phyloP scores from a whole-genome alignment of 495 filamentous ascomycete species.

The Neurospora pannonica region DNA sequence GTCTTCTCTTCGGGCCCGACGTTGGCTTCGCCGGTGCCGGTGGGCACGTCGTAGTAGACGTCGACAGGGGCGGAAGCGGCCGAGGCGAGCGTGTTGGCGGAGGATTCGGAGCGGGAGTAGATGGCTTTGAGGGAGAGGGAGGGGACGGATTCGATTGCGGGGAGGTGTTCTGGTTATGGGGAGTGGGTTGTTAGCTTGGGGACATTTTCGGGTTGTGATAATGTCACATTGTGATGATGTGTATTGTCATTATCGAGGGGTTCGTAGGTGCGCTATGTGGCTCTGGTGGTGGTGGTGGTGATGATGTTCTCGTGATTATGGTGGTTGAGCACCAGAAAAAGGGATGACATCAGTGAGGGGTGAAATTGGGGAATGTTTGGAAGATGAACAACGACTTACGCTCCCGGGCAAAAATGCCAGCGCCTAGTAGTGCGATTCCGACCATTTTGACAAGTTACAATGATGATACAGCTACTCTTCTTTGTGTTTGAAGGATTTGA shows the following conservation, averaged over 20 bases:
- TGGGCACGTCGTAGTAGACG: slow-evolving; percentile 47
- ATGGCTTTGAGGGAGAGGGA: slow-evolving; percentile 47
- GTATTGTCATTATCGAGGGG: background rate
- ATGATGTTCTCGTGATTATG: background rate
- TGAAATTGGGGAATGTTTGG: background rate
- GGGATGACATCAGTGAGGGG: slow-evolving; percentile 1
- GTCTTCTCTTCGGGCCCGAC: slow-evolving; percentile 11
- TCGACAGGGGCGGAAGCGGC: slow-evolving; percentile 31
- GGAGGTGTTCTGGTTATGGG: slow-evolving; percentile 32
- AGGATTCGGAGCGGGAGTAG: slow-evolving; percentile 50
- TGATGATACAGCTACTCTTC: background rate
- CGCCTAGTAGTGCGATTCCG: slow-evolving; percentile 58
- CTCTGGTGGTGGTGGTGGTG: slow-evolving; percentile 7
- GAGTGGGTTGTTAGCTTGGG: slow-evolving; percentile 1
- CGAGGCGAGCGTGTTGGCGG: slow-evolving; percentile 19
- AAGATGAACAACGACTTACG: slow-evolving; percentile 14
- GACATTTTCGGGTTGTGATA: background rate
- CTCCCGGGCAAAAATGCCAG: slow-evolving; percentile 42
- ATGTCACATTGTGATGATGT: background rate
- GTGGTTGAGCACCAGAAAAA: background rate
- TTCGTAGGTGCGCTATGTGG: background rate
- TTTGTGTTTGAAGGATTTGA: background rate
- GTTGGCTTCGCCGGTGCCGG: slow-evolving; percentile 19
- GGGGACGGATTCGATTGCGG: slow-evolving; percentile 36
- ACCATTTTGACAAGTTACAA: slow-evolving; percentile 16